These are phyloP conservation scores for Aspergillus puulaauensis DNA, from an alignment of 2,329 filamentous ascomycete genomes.

Conservation along the genomic window DNA sequence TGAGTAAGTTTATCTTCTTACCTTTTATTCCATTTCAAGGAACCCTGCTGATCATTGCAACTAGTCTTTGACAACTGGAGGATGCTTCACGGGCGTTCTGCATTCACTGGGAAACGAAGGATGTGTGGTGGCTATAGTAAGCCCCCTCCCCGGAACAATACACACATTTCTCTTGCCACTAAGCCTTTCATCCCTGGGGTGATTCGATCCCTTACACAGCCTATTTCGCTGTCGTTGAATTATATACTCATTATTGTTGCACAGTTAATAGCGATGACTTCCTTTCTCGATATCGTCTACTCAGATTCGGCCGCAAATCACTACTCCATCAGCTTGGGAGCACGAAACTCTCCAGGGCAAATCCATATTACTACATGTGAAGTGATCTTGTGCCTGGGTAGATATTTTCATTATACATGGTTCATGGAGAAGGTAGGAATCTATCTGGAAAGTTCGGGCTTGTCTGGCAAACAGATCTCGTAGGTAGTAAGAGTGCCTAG, in stretches of 20 bases:
- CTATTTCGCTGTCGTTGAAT: background rate
- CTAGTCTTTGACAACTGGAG: conserved; percentile 95
- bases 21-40: background rate
- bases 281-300: conserved; percentile 71
- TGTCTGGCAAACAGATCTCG: no score
- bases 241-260: conserved; percentile 9
- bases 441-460: background rate
- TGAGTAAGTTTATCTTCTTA: conserved; percentile 58
- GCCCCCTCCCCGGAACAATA: conserved; percentile 34
- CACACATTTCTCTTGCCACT: no score
- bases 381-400: background rate
- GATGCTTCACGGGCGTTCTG: conserved; percentile 80
- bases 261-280: conserved; percentile 79
- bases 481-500: no score
- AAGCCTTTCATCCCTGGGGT: no score
- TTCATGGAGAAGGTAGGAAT: background rate
- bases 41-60: conserved; percentile 10
- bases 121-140: conserved; percentile 90
- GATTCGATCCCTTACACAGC: background rate
- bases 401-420: background rate
- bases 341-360: background rate
- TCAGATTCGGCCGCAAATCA: conserved; percentile 56
- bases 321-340: conserved; percentile 32
- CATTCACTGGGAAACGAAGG: conserved; percentile 78
- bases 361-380: conserved; percentile 18